Conservation (phyloP, 2,329 filamentous ascomycete species). For the Scolecobasidium constrictum region DNA sequence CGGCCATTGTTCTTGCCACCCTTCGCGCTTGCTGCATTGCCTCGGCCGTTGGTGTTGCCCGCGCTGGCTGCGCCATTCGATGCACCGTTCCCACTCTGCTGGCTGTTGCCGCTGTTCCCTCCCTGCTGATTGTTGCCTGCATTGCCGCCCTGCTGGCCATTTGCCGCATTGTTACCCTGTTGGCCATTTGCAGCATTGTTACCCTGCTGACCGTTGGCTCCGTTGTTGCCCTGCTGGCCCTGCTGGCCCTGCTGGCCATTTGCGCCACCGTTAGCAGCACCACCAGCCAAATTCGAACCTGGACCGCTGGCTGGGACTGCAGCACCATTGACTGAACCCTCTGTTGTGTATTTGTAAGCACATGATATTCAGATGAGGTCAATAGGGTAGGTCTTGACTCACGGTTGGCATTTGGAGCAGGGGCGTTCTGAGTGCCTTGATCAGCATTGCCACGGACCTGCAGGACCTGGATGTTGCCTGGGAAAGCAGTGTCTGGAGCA, state of each 20-base stretch:
- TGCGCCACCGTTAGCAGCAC: background rate
- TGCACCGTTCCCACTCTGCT: constrained; percentile 1
- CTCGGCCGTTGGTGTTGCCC: no score
- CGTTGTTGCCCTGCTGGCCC: no score
- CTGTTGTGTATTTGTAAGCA: background rate
- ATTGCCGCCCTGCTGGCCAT: no score
- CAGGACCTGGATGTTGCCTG: constrained; percentile 9
- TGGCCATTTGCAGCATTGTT: no score
- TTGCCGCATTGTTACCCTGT: no score
- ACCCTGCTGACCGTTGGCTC: no score
- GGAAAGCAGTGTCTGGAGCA: constrained; percentile 6
- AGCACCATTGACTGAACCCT: background rate
- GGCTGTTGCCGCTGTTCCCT: no score
- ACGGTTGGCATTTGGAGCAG: background rate
- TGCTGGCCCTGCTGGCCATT: background rate
- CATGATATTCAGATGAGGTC: background rate
- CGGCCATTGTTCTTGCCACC: no score
- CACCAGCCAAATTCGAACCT: background rate
- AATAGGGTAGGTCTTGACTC: background rate
- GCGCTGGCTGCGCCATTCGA: background rate
- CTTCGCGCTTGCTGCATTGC: no score
- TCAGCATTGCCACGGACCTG: constrained; percentile 6
- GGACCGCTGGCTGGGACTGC: background rate
- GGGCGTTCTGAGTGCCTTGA: background rate
- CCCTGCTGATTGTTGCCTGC: no score